A percentile compares a stretch with the other conserved stretches of the same genome.
Evolutionary conservation across 352 stramenopile genomes (phyloP).

Genomic region (Hyphochytrium catenoides): DNA sequence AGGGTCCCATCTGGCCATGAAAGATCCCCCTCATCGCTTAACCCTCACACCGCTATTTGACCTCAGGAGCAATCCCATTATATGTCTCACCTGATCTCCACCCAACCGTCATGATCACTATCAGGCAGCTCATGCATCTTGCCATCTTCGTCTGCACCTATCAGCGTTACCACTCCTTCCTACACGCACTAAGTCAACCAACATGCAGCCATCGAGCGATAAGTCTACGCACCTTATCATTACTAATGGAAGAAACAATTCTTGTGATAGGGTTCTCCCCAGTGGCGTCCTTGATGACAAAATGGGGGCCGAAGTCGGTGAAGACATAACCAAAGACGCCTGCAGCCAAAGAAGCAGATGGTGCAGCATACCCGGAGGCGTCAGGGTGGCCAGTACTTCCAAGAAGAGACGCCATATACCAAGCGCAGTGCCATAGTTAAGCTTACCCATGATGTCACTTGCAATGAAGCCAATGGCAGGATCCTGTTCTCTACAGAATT

Average conservation of each 20-base stretch:
- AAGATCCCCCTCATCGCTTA: too few relatives aligned
- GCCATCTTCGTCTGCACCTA: slow-evolving; percentile 49
- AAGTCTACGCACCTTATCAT: too few relatives aligned
- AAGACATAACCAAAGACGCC: slow-evolving; percentile 16
- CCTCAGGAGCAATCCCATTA: not conserved
- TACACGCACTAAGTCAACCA: too few relatives aligned
- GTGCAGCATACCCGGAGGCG: too few relatives aligned
- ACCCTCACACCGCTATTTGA: too few relatives aligned
- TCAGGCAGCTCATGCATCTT: slow-evolving; percentile 67
- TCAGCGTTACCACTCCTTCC: slow-evolving; percentile 37
- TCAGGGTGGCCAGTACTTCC: too few relatives aligned
- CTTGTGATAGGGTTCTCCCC: slow-evolving; percentile 51
- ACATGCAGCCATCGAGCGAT: too few relatives aligned
- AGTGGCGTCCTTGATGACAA: slow-evolving; percentile 44
- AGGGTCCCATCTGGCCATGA: too few relatives aligned
- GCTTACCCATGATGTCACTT: slow-evolving; percentile 41
- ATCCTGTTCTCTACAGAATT: slow-evolving; percentile 48
- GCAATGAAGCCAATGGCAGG: slow-evolving; percentile 49
- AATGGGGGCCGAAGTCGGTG: slow-evolving; percentile 47
- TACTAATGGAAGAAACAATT: slow-evolving; percentile 62
- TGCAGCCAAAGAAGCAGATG: too few relatives aligned
- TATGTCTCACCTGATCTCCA: slow-evolving; percentile 21
- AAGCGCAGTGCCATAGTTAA: slow-evolving; percentile 16
- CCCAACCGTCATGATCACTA: slow-evolving; percentile 50
- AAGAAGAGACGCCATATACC: not conserved